A percentile compares a stretch with the other conserved stretches of the same genome.
phyloP scores from a whole-genome alignment of 2,329 filamentous ascomycete genomes.

The Diplodia seriata region DNA sequence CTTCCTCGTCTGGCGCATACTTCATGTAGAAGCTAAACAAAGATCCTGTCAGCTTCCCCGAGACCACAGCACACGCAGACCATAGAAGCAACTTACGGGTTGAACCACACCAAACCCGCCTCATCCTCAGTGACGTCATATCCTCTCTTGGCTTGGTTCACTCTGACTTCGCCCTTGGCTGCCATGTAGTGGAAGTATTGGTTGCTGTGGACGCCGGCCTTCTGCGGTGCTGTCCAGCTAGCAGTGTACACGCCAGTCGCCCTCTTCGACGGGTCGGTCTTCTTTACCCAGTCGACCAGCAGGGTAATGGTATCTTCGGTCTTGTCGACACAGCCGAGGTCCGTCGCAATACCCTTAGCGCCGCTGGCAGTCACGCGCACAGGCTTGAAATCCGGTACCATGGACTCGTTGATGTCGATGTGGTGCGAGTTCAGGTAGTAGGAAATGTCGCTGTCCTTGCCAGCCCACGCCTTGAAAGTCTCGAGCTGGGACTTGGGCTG shows the following conservation, averaged over 20 bases:
- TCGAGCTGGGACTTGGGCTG: conserved; percentile 90
- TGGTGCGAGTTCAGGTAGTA: conserved; percentile 98
- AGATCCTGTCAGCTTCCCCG: background rate
- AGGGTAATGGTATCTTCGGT: conserved; percentile 95
- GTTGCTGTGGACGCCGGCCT: conserved; percentile 92
- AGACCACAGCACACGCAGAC: background rate
- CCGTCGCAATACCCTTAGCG: conserved; percentile 78
- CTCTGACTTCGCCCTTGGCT: conserved; percentile 79
- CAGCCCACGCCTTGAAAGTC: conserved; percentile 95
- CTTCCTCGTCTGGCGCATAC: conserved; percentile 92
- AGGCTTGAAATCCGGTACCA: conserved; percentile 83
- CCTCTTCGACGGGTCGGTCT: conserved; percentile 69
- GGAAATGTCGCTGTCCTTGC: conserved; percentile 88
- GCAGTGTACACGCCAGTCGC: conserved; percentile 92
- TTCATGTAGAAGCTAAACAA: conserved; percentile 79
- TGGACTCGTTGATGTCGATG: conserved; percentile 89
- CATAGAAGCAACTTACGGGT: conserved; percentile 64
- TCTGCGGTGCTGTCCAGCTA: conserved; percentile 92
- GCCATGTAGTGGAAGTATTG: conserved; percentile 98
- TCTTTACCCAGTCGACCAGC: conserved; percentile 85
- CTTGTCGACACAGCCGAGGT: conserved; percentile 76
- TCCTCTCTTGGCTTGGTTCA: conserved; percentile 92
- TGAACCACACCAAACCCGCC: conserved; percentile 78
- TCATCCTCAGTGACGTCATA: conserved; percentile 93
- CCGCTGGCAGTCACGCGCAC: conserved; percentile 79